Percentiles rank a stretch among this genome's conserved stretches.
Conservation (phyloP, 768 basidiomycete species). For the Austroboletus eburneus region DNA sequence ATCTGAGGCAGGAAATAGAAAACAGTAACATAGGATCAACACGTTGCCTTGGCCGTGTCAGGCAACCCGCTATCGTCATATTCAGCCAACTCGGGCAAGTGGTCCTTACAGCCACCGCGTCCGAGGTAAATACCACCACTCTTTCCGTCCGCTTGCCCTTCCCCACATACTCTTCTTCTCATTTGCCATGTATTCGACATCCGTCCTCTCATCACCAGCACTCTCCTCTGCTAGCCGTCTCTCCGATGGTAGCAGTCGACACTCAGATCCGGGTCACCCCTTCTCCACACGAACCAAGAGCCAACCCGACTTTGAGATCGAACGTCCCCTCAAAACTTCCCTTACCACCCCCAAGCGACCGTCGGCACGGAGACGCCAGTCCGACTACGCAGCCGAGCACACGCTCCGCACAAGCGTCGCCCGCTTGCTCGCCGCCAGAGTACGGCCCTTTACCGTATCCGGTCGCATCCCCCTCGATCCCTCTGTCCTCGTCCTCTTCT, state of each 20-base stretch:
- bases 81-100: slow-evolving; percentile 30
- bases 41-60: slow-evolving; percentile 32
- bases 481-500: slow-evolving; percentile 65
- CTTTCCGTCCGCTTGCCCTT: slow-evolving; percentile 6
- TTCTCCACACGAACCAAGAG: slow-evolving; percentile 39
- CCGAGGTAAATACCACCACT: slow-evolving; percentile 28
- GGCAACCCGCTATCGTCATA: slow-evolving; percentile 29
- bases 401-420: slow-evolving; percentile 53
- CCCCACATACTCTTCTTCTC: slow-evolving; percentile 13
- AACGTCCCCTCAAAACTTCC: slow-evolving; percentile 43
- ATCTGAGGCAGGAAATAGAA: slow-evolving; percentile 20
- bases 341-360: slow-evolving; percentile 29
- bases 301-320: slow-evolving; percentile 62
- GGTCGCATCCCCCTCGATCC: slow-evolving; percentile 72
- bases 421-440: slow-evolving; percentile 53
- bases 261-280: slow-evolving; percentile 31
- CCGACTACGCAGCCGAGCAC: slow-evolving; percentile 49
- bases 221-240: slow-evolving; percentile 35
- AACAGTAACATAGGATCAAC: slow-evolving; percentile 26
- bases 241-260: slow-evolving; percentile 35
- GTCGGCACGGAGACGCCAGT: slow-evolving; percentile 28
- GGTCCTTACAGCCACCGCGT: slow-evolving; percentile 31
- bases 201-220: slow-evolving; percentile 31
- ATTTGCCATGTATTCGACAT: slow-evolving; percentile 25
- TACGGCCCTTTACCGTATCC: slow-evolving; percentile 57